Evolutionary conservation across 2,329 filamentous ascomycete species (phyloP), one percentile per base, ranked within the genome.

Genomic region (Claviceps quebecensis): DNA sequence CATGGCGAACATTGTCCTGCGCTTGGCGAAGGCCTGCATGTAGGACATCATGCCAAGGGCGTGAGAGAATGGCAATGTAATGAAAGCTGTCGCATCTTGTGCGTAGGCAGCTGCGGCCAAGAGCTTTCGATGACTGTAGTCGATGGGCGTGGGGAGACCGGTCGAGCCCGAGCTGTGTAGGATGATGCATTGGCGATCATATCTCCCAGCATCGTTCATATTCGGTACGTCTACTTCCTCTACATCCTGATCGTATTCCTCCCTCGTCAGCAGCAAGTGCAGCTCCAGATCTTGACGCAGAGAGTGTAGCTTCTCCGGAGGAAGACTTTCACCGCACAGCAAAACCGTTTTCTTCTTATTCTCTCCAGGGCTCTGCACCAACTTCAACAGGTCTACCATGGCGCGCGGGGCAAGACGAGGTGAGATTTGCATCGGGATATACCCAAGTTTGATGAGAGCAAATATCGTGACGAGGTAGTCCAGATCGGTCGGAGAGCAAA

Each of bases 401-500:
- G 48, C 41, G 8, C 3, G 8, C 9, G 48, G 48, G 13, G 48
- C 41, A 13, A 50, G 41, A 13, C 48, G 23, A 3, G 43, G 41
- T 8, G 48, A 50, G 19, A 45, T 34, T 17, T 43, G 43, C 48
- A 50, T 50, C 9, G 43, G 39, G 7, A 36, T 39, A 17, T 45
- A 50, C 3, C 34, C 41, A 29, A 45, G 48, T 6, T 36, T 11
- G 34, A 41, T 45, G 48, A 50, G 48, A n/a, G 48, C 41, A 6
- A 50, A 50, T 37, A 50, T 36, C 5, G 48, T 37, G 29, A 50
- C 41, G 34, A 50, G 26, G 34, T 45, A 50, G 48, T 45, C 48
- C 70, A 57, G 53, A 73, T 77, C 65, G 86, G 78, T 61, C 88
- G 78, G 65, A 84, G 78, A 64, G 83, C 82, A 45, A 39, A 50